Base-by-base conservation (phyloP, 257 asterid genomes). In the Anisodus acutangulus region DNA sequence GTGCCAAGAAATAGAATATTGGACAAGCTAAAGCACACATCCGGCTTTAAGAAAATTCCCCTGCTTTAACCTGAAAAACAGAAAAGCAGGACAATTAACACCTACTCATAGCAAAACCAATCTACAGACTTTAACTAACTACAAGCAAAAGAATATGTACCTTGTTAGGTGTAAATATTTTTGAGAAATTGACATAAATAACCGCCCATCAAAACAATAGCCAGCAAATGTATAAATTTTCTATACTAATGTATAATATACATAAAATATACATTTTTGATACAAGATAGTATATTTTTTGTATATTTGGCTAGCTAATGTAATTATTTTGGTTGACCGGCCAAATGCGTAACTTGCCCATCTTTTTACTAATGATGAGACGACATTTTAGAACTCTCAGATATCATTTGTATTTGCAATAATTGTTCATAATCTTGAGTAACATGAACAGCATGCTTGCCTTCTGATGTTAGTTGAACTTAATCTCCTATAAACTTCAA, bases 11-110 rank as follows among this genome's bases (percentile, higher is more conserved):
- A 67, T 79, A 31, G 35, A 31, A 31, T 31, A 31, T 87, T 87
- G 85, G 87, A 84, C 82, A 79, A 87, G 87, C 86, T 83, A 81
- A 76, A 71, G 16, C 83, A 59, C 59, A 49, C 67, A 45, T 68
- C 86, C 78, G 37, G 45, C 8, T 12, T 19, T 26, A 83, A 80
- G 39, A 17, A 11, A 51, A 53, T 51, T 11, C 0, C 80, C 69
- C 39, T 10, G 13, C 8, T 51, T 68, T 54, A 43, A 31, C 85
- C 85, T 83, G 80, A 31, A 19, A 43, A 49, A 68, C 19, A n/a
- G 57, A 54, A 69, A 82, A 47, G 16, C 17, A 54, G 16, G 54
- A 31, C 66, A 78, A 78, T 78, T 53, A 78, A 51, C 64, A 78
- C 82, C 22, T 51, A 26, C 31, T 17, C 19, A 31, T 78, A 26